Percentiles rank a stretch among this genome's conserved stretches.
Evolutionary conservation across 139 green algal genomes (phyloP).

Genomic region (Diplosphaera chodatii): DNA sequence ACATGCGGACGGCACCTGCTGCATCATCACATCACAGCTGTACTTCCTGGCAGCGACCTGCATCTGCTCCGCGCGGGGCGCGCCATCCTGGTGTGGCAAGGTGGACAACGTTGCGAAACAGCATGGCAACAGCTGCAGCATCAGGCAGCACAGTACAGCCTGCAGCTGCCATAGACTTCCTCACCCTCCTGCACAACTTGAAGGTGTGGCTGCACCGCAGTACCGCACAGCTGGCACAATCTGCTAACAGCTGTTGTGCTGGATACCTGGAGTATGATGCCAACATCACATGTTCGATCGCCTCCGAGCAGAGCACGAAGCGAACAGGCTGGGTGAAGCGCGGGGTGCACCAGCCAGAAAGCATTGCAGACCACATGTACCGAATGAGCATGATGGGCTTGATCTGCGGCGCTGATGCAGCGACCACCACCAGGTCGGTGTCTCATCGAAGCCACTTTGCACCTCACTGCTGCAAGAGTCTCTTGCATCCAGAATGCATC

Average conservation of each 20-base stretch:
- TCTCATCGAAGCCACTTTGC: too few relatives aligned
- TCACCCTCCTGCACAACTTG: slow-evolving; percentile 64
- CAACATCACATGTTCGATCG: too few relatives aligned
- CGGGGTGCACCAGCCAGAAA: slow-evolving; percentile 70
- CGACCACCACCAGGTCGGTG: slow-evolving; percentile 25
- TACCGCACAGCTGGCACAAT: too few relatives aligned
- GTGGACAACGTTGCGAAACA: too few relatives aligned
- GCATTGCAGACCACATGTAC: slow-evolving; percentile 94
- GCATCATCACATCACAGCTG: too few relatives aligned
- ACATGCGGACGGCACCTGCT: too few relatives aligned
- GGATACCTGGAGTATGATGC: neutral
- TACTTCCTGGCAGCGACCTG: too few relatives aligned
- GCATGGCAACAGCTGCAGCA: neutral
- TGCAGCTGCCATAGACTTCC: slow-evolving; percentile 55
- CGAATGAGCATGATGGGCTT: slow-evolving; percentile 89
- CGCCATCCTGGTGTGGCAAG: too few relatives aligned
- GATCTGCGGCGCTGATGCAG: slow-evolving; percentile 34
- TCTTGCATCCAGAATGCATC: too few relatives aligned
- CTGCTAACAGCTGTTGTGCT: too few relatives aligned
- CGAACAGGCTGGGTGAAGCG: slow-evolving; percentile 83
- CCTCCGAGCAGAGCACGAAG: slow-evolving; percentile 75
- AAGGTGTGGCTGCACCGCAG: slow-evolving; percentile 45
- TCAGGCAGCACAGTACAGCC: neutral
- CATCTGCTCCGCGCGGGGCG: too few relatives aligned
- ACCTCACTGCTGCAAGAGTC: too few relatives aligned